Base-by-base conservation (phyloP, 495 filamentous ascomycete genomes). In the Aspergillus sparsus region DNA sequence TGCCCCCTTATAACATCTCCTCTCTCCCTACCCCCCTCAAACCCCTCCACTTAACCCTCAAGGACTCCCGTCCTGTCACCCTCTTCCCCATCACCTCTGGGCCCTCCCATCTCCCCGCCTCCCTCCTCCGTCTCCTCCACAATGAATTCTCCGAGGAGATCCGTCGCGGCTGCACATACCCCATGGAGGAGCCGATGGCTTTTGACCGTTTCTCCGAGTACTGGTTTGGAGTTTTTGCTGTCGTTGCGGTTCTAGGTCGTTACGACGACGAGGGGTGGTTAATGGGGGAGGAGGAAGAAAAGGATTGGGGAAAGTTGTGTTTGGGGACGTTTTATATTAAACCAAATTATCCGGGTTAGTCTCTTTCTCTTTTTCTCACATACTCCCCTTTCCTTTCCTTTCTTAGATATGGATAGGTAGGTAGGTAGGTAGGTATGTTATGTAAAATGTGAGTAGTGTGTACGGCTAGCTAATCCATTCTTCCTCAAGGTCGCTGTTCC, bases 291-390 rank as follows among this genome's bases (percentile, higher is more conserved):
- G 82, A 80, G 0, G 71, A 78, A 54, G 82, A 80, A 0, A 80
- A 83, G 63, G 86, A 96, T 68, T 98, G 94, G 94, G 82, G 86
- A 61, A 85, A 79, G 61, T 80, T 88, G 64, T 97, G 93, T 71
- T 75, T 97, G 63, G 94, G 94, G 37, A 97, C 91, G 66, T 98
- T 97, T 70, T 98, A 97, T 79, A 86, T 96, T 71, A 97, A 97
- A 78, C 93, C 94, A 39, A 98, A 98, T 78, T 98, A 98, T 80
- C 94, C 94, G 13, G 94, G 94, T 72, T 80, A 86, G 64, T 91
- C 35, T 49, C n/a, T n/a, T n/a, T n/a, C n/a, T n/a, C n/a, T n/a
- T n/a, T n/a, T n/a, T n/a, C n/a, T n/a, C n/a, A n/a, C n/a, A n/a
- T 11, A 34, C 47, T 16, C 39, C 13, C 27, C 31, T 32, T 49